A percentile compares a stretch with the other conserved stretches of the same genome.
These are phyloP conservation scores for Globisporangium orthogonon DNA, from an alignment of 352 stramenopile species.

Conservation along the genomic window DNA sequence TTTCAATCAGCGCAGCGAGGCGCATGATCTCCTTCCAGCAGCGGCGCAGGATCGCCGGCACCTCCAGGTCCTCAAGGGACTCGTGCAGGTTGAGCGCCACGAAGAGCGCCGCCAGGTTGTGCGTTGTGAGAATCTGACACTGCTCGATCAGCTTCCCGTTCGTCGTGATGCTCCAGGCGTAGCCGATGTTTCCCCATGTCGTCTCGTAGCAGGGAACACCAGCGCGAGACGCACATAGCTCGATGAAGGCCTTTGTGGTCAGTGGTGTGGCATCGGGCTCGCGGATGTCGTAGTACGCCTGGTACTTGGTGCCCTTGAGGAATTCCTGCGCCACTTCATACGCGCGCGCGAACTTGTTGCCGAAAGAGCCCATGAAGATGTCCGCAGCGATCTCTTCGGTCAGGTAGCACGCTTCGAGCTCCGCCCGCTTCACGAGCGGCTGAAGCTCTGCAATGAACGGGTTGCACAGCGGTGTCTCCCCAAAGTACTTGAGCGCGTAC, in stretches of 20 bases:
- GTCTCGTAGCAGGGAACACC: not conserved
- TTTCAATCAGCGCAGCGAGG: not conserved
- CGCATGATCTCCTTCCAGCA: conserved; percentile 1
- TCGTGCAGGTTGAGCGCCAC: conserved; percentile 3
- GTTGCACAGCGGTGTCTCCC: conserved; percentile 4
- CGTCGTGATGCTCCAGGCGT: conserved; percentile 2
- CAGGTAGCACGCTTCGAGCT: conserved; percentile 2
- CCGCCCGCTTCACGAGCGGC: conserved; percentile 1
- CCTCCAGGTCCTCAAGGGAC: conserved; percentile 1
- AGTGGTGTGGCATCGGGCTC: not conserved
- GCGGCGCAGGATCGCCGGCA: conserved; percentile 11
- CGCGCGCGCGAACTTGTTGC: conserved; percentile 9
- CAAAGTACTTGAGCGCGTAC: conserved; percentile 1
- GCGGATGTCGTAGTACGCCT: conserved; percentile 12
- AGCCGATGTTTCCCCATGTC: not conserved
- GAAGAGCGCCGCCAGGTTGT: conserved; percentile 19
- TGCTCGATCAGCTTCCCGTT: conserved; percentile 18
- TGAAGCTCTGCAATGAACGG: conserved; percentile 12
- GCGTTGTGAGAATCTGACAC: conserved; percentile 15
- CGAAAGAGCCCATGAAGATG: conserved; percentile 18
- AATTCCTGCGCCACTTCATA: conserved; percentile 4
- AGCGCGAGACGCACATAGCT: not conserved
- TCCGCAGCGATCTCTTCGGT: conserved; percentile 16
- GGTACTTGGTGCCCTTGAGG: conserved; percentile 12
- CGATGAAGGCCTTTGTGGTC: not conserved